Evolutionary conservation across 208 protist genomes (phyloP).

Genomic region (Trypanosoma cruzi): DNA sequence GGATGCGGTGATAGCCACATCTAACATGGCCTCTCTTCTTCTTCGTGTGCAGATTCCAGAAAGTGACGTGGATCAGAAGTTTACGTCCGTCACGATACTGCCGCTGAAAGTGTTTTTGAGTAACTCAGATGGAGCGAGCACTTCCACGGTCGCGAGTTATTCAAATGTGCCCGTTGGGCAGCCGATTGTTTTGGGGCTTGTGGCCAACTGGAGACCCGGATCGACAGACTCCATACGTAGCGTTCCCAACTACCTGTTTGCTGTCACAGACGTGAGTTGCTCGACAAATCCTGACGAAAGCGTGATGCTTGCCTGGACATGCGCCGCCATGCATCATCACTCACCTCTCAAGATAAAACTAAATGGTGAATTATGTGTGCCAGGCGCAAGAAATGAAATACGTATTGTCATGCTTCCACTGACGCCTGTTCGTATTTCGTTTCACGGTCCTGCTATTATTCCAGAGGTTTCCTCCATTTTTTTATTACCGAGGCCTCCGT

Average conservation of each 20-base stretch:
- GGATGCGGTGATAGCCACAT: background rate
- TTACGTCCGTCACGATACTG: constrained; percentile 7
- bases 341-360: background rate
- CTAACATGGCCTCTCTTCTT: constrained; percentile 13
- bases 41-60: constrained; percentile 2
- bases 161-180: constrained; percentile 6
- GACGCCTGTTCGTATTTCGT: constrained; percentile 5
- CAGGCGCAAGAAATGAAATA: background rate
- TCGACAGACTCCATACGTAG: constrained; percentile 1
- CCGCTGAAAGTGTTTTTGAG: background rate
- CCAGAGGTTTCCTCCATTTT: constrained; percentile 22
- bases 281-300: background rate
- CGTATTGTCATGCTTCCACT: background rate
- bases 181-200: constrained; percentile 12
- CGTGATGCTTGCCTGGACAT: constrained; percentile 21
- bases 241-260: constrained; percentile 4
- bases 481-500: constrained; percentile 18
- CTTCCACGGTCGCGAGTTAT: constrained; percentile 4
- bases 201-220: background rate
- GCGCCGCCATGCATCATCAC: background rate
- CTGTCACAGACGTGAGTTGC: constrained; percentile 26
- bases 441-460: constrained; percentile 30
- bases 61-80: background rate
- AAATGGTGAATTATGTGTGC: background rate
- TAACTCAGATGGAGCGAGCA: background rate